Conservation (phyloP, 2,329 filamentous ascomycete species). For the Exophiala viscosa region DNA sequence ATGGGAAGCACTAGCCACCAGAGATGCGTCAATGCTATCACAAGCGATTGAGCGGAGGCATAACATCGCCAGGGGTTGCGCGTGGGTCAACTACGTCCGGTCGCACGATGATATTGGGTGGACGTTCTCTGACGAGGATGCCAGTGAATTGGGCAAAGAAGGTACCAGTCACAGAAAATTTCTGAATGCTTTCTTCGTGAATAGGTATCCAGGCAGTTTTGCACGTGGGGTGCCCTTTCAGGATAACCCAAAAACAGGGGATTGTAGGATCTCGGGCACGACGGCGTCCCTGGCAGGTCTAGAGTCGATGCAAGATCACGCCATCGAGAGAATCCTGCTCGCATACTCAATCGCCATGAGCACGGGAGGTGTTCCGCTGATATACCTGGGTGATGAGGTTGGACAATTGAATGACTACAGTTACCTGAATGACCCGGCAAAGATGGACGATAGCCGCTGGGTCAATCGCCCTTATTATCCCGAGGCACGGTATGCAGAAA, state of each 20-base stretch:
- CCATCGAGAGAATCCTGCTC: constrained; percentile 25
- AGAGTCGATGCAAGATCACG: constrained; percentile 24
- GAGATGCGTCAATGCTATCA: constrained; percentile 25
- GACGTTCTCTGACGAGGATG: constrained; percentile 28
- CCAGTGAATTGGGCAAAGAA: constrained; percentile 23
- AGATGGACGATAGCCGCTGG: constrained; percentile 28
- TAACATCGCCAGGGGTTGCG: constrained; percentile 25
- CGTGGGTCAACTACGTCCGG: constrained; percentile 28
- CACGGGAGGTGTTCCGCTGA: constrained; percentile 26
- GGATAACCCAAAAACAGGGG: constrained; percentile 26
- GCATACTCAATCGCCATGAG: constrained; percentile 27
- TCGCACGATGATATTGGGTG: constrained; percentile 28
- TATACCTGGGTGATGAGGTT: constrained; percentile 27
- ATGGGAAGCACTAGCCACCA: constrained; percentile 26
- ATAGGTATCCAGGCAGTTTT: constrained; percentile 25
- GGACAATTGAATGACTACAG: constrained; percentile 28
- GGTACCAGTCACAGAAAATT: constrained; percentile 25
- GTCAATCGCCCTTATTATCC: constrained; percentile 26
- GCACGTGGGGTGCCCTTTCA: constrained; percentile 27
- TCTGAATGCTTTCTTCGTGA: constrained; percentile 28
- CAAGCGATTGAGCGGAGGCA: constrained; percentile 27
- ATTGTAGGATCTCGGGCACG: constrained; percentile 27
- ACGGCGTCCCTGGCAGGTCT: constrained; percentile 25
- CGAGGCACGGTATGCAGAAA: constrained; percentile 20
- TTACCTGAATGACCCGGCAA: constrained; percentile 25